phyloP scores from a whole-genome alignment of 805 yeast species.

The Kodamaea laetipori region DNA sequence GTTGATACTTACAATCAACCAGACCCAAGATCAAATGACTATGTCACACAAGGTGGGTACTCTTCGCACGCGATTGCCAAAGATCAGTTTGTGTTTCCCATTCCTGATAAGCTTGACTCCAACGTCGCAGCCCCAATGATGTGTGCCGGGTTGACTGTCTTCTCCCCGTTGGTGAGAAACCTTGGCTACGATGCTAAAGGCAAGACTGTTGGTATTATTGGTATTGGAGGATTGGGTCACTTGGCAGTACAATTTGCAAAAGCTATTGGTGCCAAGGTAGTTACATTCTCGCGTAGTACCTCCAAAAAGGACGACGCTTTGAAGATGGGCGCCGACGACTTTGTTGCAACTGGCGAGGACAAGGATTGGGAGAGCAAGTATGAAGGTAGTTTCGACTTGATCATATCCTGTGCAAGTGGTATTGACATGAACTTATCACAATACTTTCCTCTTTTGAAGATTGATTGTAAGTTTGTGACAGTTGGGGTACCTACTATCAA shows the following conservation, averaged over 20 bases:
- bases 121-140: slow-evolving; percentile 68
- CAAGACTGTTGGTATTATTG: slow-evolving; percentile 53
- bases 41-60: slow-evolving; percentile 71
- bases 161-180: slow-evolving; percentile 60
- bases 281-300: slow-evolving; percentile 54
- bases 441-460: slow-evolving; percentile 53
- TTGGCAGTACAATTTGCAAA: slow-evolving; percentile 57
- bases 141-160: slow-evolving; percentile 79
- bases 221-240: slow-evolving; percentile 61
- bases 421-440: slow-evolving; percentile 50
- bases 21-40: slow-evolving; percentile 31
- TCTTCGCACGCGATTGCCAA: slow-evolving; percentile 65
- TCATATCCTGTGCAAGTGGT: slow-evolving; percentile 56
- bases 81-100: slow-evolving; percentile 62
- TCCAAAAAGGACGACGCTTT: slow-evolving; percentile 51
- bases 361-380: slow-evolving; percentile 41
- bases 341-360: slow-evolving; percentile 55
- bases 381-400: slow-evolving; percentile 47
- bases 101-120: slow-evolving; percentile 51
- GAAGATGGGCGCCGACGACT: slow-evolving; percentile 54
- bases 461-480: slow-evolving; percentile 59
- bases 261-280: slow-evolving; percentile 62
- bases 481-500: slow-evolving; percentile 64
- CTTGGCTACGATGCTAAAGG: slow-evolving; percentile 42
- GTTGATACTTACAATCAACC: slow-evolving; percentile 26